These are phyloP conservation scores for Eimeria tenella DNA, from an alignment of 169 alveolate genomes.

Conservation along the genomic window DNA sequence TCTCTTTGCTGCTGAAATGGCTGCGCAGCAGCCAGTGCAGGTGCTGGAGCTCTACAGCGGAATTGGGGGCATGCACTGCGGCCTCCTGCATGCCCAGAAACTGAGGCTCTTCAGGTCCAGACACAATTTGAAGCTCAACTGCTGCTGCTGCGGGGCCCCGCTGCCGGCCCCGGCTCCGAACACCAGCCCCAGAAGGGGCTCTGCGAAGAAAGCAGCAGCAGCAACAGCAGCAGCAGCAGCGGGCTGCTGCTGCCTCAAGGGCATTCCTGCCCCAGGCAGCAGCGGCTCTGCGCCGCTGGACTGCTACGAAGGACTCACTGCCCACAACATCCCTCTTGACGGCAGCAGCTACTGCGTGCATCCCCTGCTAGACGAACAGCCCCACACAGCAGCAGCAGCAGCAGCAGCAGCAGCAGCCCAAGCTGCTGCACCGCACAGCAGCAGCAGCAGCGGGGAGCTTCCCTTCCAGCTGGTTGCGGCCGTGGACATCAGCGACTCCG, in stretches of 20 bases:
- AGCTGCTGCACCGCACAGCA: not conserved
- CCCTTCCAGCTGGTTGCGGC: slow-evolving; percentile 51
- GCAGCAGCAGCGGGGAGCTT: not conserved
- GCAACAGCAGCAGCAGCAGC: not conserved
- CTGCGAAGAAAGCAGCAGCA: not conserved
- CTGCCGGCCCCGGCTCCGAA: not conserved
- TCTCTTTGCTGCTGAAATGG: not conserved
- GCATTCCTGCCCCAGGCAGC: not conserved
- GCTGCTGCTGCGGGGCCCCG: slow-evolving; percentile 33
- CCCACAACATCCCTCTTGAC: not conserved
- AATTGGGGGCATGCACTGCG: slow-evolving; percentile 74
- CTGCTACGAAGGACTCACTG: not conserved
- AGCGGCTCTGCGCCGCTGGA: not conserved
- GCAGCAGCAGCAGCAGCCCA: not conserved
- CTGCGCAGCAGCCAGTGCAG: not conserved
- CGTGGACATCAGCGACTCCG: slow-evolving; percentile 42
- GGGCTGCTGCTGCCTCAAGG: not conserved
- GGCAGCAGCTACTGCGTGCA: slow-evolving; percentile 6
- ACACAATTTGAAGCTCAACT: not conserved
- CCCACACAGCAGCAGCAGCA: slow-evolving; percentile 13
- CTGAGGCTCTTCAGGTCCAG: not conserved
- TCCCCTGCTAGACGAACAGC: not conserved
- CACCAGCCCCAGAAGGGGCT: not conserved
- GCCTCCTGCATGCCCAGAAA: slow-evolving; percentile 47
- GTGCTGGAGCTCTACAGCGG: slow-evolving; percentile 56